Evolutionary conservation across 306 rosid species (phyloP).

Genomic region (Prinsepia uniflora): DNA sequence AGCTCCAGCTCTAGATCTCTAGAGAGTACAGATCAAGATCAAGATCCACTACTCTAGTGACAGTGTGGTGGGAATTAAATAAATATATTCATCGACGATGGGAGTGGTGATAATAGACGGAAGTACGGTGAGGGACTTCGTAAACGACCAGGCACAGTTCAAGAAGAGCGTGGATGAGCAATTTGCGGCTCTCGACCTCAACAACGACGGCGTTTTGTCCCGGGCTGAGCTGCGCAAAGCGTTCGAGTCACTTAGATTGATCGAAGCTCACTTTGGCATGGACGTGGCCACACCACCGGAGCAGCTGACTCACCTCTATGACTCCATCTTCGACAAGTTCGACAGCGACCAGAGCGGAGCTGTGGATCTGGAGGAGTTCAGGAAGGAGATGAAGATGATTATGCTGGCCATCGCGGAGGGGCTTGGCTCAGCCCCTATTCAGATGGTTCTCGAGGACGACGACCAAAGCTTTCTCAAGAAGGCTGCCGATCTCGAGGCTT

Average conservation of each 20-base stretch:
- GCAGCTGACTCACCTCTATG: conserved; percentile 55
- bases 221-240: conserved; percentile 76
- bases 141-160: conserved; percentile 45
- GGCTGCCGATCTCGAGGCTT: conserved; percentile 86
- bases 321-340: conserved; percentile 68
- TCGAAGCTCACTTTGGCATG: conserved; percentile 74
- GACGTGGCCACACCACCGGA: conserved; percentile 66
- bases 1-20: too few species aligned
- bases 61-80: too few species aligned
- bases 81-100: conserved; percentile 9
- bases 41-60: too few species aligned
- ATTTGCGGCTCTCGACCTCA: conserved; percentile 55
- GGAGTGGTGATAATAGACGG: conserved; percentile 74
- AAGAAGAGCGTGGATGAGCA: conserved; percentile 53
- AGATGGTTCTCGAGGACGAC: conserved; percentile 70
- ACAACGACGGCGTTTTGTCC: conserved; percentile 79
- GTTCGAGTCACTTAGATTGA: conserved; percentile 66
- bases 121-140: conserved; percentile 70
- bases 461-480: conserved; percentile 50
- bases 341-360: conserved; percentile 61
- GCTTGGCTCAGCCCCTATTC: conserved; percentile 69
- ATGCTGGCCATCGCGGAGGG: conserved; percentile 88
- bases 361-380: conserved; percentile 61
- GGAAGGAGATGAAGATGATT: conserved; percentile 73
- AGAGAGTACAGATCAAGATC: too few species aligned